phyloP scores from a whole-genome alignment of 176 grass and related monocot genomes.

The Aegilops longissima region DNA sequence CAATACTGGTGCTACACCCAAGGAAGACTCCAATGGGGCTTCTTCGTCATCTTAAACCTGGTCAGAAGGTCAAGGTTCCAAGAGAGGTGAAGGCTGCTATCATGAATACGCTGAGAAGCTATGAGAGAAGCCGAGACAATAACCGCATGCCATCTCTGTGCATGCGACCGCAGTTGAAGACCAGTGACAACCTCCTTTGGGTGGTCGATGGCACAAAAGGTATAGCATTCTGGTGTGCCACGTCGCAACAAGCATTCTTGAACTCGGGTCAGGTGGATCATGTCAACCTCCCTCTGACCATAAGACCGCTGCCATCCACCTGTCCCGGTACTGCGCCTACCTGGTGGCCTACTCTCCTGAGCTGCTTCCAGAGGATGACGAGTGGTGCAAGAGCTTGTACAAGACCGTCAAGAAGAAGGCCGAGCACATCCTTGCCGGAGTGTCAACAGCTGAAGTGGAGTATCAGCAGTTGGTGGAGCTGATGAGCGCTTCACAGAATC shows the following conservation, averaged over 20 bases:
- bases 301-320: background rate
- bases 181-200: background rate
- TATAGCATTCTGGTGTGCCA: slow-evolving; percentile 18
- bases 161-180: background rate
- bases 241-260: slow-evolving; percentile 26
- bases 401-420: slow-evolving; percentile 2
- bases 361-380: background rate
- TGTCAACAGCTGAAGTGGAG: background rate
- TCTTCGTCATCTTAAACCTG: background rate
- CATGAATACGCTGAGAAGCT: background rate
- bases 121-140: background rate
- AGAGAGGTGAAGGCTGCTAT: background rate
- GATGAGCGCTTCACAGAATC: background rate
- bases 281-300: background rate
- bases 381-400: slow-evolving; percentile 25
- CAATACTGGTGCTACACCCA: background rate
- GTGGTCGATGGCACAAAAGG: background rate
- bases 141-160: background rate
- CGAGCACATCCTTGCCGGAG: background rate
- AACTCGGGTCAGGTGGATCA: background rate
- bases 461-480: background rate
- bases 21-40: background rate
- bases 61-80: background rate
- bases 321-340: background rate
- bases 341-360: background rate